Conservation (phyloP, 345 rosid species). For the Salix viminalis region DNA sequence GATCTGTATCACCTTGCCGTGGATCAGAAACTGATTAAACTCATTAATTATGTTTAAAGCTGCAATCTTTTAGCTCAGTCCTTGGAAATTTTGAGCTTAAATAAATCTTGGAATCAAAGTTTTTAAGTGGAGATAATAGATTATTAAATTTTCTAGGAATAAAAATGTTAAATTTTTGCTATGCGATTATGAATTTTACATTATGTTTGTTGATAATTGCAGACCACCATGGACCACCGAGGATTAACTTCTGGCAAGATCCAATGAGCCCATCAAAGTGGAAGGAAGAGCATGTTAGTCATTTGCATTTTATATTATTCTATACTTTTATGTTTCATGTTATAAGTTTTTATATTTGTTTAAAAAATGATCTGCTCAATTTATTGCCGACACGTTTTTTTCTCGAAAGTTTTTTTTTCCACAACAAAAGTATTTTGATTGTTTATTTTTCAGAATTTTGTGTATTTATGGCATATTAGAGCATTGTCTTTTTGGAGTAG, state of each 20-base stretch:
- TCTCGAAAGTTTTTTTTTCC: background rate
- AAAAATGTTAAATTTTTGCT: background rate
- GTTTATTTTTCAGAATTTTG: background rate
- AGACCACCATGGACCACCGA: slow-evolving; percentile 39
- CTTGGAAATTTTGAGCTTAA: background rate
- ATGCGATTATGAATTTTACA: background rate
- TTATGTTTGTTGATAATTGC: background rate
- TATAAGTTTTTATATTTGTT: background rate
- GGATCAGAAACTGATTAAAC: background rate
- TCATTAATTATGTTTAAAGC: background rate
- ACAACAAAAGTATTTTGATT: too few species aligned
- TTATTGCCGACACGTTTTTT: background rate
- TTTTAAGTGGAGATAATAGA: background rate
- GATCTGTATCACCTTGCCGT: background rate
- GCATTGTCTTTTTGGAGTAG: background rate
- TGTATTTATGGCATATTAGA: background rate
- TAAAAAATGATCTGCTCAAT: background rate
- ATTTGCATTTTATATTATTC: background rate
- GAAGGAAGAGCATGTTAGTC: slow-evolving; percentile 48
- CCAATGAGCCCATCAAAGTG: slow-evolving; percentile 39
- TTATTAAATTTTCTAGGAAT: too few species aligned
- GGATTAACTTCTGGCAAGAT: slow-evolving; percentile 33
- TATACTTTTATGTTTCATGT: background rate
- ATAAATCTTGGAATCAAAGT: background rate
- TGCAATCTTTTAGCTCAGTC: background rate